These are phyloP conservation scores for Candida labiduridarum DNA, from an alignment of 1,139 yeast species.

Conservation along the genomic window DNA sequence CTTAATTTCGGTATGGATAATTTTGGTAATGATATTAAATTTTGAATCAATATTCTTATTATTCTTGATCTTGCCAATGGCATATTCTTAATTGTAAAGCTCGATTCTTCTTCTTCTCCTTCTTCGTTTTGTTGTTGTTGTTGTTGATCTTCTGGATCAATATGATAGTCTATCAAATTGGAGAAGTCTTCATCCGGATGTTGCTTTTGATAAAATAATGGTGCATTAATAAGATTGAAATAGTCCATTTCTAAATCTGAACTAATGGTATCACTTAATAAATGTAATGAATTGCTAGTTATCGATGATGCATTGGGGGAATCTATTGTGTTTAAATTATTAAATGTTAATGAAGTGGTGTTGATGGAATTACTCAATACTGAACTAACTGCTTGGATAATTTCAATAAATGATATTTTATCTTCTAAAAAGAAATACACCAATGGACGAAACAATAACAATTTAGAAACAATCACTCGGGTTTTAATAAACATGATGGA, in stretches of 20 bases:
- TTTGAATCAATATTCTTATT: slow-evolving; percentile 27
- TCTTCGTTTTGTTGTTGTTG: slow-evolving; percentile 8
- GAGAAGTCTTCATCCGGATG: slow-evolving; percentile 39
- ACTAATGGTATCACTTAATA: slow-evolving; percentile 4
- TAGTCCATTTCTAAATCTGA: slow-evolving; percentile 24
- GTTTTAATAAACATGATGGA: slow-evolving; percentile 44
- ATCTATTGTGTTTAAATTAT: slow-evolving; percentile 4
- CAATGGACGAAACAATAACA: slow-evolving; percentile 38
- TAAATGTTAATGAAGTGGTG: not conserved
- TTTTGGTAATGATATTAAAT: slow-evolving; percentile 34
- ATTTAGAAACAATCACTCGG: slow-evolving; percentile 36
- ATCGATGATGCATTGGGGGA: slow-evolving; percentile 9
- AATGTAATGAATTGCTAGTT: not conserved
- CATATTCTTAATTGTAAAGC: slow-evolving; percentile 19
- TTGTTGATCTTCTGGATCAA: slow-evolving; percentile 1
- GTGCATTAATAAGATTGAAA: slow-evolving; percentile 32
- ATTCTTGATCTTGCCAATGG: slow-evolving; percentile 25
- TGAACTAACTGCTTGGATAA: slow-evolving; percentile 28
- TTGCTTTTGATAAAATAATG: slow-evolving; percentile 29
- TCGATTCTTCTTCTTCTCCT: slow-evolving; percentile 17
- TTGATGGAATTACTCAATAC: slow-evolving; percentile 16
- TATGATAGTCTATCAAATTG: slow-evolving; percentile 23
- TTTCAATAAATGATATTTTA: slow-evolving; percentile 26
- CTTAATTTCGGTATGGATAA: slow-evolving; percentile 39
- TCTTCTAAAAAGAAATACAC: slow-evolving; percentile 38